Evolutionary conservation across 768 basidiomycete genomes (phyloP), one percentile per base, ranked within the genome.

Genomic region (Lactarius akahatsu): DNA sequence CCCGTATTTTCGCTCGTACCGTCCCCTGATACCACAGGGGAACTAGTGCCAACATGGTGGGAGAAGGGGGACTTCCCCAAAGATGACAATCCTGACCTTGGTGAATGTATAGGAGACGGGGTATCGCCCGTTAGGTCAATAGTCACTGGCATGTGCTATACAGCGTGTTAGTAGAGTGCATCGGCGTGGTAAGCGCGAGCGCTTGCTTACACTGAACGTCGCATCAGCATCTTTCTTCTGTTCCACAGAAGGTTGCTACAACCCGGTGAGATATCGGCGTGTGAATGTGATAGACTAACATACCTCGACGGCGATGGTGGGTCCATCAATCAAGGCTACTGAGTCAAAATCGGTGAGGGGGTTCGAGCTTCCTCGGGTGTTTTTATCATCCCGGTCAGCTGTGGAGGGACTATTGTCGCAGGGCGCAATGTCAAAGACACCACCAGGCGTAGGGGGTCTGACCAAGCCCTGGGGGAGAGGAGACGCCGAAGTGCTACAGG

Each of bases 371-470:
- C 28, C 66, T 50, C 41, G 50, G 16, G 32, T 52, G 52, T 63
- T 20, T 10, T 59, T n/a, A 10, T 56, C 50, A 13, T 52, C 15
- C 23, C 13, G 26, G 15, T 26, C 26, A 52, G 13, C 23, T 15
- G 26, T 26, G 26, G 26, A 26, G 15, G 26, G 50, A 26, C 26
- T 76, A 16, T 81, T 75, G 20, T 79, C 71, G 20, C 75, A 74
- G 18, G 76, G 73, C 10, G 73, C 72, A 0, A 73, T 71, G 61
- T 72, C 69, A 71, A 69, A 68, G 40, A 55, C 61, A 28, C 61
- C 73, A 4, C 78, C 80, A 4, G 84, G 73, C 10, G 83, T 70
- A 47, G 83, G 70, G 56, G 74, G 69, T 57, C 73, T 75, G 7
- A 66, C 57, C 34, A 69, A 32, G 13, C 65, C 62, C 18, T 71